Evolutionary conservation across 2,329 filamentous ascomycete genomes (phyloP).

Genomic region (Trichoderma pleuroti): DNA sequence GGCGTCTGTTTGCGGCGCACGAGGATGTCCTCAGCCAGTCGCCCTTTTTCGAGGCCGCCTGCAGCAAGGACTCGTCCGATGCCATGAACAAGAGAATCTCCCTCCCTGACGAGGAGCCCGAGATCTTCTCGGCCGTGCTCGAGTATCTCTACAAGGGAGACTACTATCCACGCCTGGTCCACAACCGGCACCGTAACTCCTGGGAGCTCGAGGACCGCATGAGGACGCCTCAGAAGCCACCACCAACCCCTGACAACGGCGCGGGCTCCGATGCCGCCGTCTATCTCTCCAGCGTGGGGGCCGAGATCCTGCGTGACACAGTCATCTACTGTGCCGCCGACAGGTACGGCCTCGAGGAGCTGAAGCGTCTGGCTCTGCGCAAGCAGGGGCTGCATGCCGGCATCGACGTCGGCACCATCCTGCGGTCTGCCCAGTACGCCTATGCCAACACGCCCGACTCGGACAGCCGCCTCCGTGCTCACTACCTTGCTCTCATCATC

Average conservation of each 20-base stretch:
- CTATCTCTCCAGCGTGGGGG: constrained; percentile 69
- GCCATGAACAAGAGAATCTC: constrained; percentile 73
- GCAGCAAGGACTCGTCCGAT: constrained; percentile 70
- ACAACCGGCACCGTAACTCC: constrained; percentile 79
- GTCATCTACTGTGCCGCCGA: constrained; percentile 92
- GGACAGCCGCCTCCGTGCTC: constrained; percentile 88
- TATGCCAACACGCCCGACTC: constrained; percentile 93
- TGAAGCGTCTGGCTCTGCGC: constrained; percentile 85
- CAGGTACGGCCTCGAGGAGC: constrained; percentile 83
- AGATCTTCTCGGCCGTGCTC: constrained; percentile 88
- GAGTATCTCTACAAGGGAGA: constrained; percentile 97
- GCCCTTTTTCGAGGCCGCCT: constrained; percentile 73
- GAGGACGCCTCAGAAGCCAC: constrained; percentile 45
- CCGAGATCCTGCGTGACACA: constrained; percentile 83
- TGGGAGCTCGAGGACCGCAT: constrained; percentile 78
- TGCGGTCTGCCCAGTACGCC: constrained; percentile 89
- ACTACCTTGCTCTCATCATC: constrained; percentile 96
- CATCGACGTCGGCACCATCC: constrained; percentile 86
- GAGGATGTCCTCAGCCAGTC: constrained; percentile 86
- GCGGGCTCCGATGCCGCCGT: constrained; percentile 54
- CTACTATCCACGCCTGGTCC: constrained; percentile 86
- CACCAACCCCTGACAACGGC: constrained; percentile 46
- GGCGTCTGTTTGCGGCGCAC: constrained; percentile 89
- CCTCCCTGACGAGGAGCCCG: constrained; percentile 75
- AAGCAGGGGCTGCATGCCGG: constrained; percentile 93